Evolutionary conservation across 2,329 filamentous ascomycete species (phyloP).

Genomic region (Arthrocladium fulminans): DNA sequence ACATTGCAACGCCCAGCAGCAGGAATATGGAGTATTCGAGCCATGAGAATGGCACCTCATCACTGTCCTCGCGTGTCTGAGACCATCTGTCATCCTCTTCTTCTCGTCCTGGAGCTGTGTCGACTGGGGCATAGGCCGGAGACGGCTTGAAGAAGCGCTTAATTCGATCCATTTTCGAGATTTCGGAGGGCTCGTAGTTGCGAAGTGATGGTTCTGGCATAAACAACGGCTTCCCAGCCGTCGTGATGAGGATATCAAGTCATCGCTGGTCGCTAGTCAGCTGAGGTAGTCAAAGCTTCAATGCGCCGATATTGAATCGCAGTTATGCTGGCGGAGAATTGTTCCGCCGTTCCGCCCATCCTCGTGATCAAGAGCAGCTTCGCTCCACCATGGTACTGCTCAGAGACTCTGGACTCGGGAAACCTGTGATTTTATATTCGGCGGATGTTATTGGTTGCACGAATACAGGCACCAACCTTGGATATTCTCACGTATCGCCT

Average conservation of each 20-base stretch:
- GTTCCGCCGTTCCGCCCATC: no score
- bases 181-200: neutral
- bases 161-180: conserved; percentile 28
- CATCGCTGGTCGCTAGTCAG: neutral
- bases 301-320: no score
- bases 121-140: conserved; percentile 26
- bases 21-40: conserved; percentile 78
- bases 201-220: neutral
- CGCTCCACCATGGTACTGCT: no score
- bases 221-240: neutral
- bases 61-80: conserved; percentile 6
- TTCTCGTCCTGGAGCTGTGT: conserved; percentile 14
- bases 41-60: conserved; percentile 59
- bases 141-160: conserved; percentile 27
- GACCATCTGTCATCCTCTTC: conserved; percentile 9
- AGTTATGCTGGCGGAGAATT: no score
- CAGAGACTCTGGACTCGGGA: no score
- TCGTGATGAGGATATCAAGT: neutral
- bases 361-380: no score
- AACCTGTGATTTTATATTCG: no score
- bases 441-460: no score
- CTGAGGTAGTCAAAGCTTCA: no score
- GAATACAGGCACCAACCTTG: no score
- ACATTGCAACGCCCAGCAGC: conserved; percentile 81
- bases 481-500: no score